A percentile compares a stretch with the other conserved stretches of the same genome.
Evolutionary conservation across 495 filamentous ascomycete genomes (phyloP).

Genomic region (Podospora bellae-mahoneyi): DNA sequence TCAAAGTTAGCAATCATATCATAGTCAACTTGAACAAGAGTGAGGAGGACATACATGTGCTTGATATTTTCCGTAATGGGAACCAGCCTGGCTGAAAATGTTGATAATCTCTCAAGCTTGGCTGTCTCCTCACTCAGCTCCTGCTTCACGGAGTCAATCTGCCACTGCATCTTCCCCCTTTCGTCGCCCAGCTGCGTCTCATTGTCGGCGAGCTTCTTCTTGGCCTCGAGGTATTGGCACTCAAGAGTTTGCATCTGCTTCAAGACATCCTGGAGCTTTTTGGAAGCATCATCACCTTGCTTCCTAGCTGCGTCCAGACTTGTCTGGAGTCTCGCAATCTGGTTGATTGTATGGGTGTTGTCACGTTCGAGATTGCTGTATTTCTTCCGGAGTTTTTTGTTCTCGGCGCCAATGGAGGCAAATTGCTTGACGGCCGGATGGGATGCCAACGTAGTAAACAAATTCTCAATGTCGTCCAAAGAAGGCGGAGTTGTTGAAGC

Average conservation of each 20-base stretch:
- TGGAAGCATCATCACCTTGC: neutral
- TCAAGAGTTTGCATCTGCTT: neutral
- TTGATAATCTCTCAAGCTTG: neutral
- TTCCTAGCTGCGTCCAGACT: neutral
- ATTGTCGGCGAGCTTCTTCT: conserved; percentile 1
- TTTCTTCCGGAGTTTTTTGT: conserved; percentile 6
- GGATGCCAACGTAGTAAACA: neutral
- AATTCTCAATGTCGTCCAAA: neutral
- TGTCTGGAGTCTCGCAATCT: neutral
- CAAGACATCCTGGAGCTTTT: neutral
- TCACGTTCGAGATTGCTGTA: neutral
- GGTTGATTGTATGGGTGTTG: neutral
- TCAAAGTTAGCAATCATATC: neutral
- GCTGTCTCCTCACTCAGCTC: neutral
- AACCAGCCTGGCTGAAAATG: neutral
- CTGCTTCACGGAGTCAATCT: neutral
- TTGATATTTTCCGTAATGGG: neutral
- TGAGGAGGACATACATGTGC: neutral
- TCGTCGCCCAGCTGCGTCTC: neutral
- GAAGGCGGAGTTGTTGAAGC: neutral
- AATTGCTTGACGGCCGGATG: neutral
- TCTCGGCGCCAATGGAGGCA: neutral
- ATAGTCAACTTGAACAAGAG: neutral
- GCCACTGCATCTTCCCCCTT: neutral
- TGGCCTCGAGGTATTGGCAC: neutral